These are phyloP conservation scores for Chrysosphaeria jannelii DNA, from an alignment of 2,329 filamentous ascomycete species.

Conservation along the genomic window DNA sequence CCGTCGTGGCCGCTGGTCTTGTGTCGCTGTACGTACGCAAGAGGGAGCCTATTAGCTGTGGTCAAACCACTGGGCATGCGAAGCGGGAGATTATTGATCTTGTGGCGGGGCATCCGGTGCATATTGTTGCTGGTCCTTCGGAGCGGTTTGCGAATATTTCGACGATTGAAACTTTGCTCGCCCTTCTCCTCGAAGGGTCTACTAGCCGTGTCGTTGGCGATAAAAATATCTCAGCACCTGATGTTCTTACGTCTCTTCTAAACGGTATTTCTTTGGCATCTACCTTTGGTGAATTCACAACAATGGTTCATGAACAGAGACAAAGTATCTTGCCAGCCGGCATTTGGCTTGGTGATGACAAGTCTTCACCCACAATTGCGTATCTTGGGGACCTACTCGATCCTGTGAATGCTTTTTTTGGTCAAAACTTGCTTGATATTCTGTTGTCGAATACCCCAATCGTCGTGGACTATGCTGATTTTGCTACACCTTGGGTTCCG, in stretches of 20 bases:
- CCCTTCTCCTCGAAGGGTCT: slow-evolving; percentile 10
- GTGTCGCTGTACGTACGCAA: slow-evolving; percentile 44
- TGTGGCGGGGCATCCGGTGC: slow-evolving; percentile 8
- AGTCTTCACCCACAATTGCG: slow-evolving; percentile 31
- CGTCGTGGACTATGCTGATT: slow-evolving; percentile 38
- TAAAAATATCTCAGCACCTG: slow-evolving; percentile 1
- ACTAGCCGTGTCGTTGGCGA: too few species aligned
- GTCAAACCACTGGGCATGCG: slow-evolving; percentile 14
- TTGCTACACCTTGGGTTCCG: slow-evolving; percentile 44
- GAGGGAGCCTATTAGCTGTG: slow-evolving; percentile 21
- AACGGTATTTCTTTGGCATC: slow-evolving; percentile 17
- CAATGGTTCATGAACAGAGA: slow-evolving; percentile 30
- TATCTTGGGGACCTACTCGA: slow-evolving; percentile 33
- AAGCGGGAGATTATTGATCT: slow-evolving; percentile 11
- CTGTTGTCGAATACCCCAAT: slow-evolving; percentile 38
- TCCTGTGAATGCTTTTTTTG: slow-evolving; percentile 24
- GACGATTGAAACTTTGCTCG: slow-evolving; percentile 9
- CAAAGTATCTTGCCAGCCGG: slow-evolving; percentile 46
- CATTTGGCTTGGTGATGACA: slow-evolving; percentile 39
- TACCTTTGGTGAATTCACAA: slow-evolving; percentile 35
- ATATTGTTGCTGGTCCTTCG: slow-evolving; percentile 14
- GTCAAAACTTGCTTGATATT: slow-evolving; percentile 35
- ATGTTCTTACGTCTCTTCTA: background rate
- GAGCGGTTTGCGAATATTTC: slow-evolving; percentile 10
- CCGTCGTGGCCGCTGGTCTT: slow-evolving; percentile 49